phyloP scores from a whole-genome alignment of 1,284 basidiomycete species.

The Tausonia pullulans region DNA sequence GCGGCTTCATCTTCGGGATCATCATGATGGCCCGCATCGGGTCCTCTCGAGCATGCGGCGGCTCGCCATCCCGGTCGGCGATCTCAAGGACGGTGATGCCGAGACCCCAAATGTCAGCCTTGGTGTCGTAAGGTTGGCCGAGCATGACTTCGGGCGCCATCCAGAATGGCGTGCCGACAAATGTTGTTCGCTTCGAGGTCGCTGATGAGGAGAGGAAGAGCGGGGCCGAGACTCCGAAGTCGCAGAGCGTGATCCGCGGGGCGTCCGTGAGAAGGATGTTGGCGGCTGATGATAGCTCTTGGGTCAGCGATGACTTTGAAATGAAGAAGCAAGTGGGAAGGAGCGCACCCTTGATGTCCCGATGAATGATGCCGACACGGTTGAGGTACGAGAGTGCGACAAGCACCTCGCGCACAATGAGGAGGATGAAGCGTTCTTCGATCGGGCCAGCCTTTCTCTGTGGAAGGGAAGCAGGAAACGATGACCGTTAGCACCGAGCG shows the following conservation, averaged over 20 bases:
- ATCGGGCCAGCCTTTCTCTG: conserved; percentile 69
- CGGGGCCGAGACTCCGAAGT: conserved; percentile 86
- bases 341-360: conserved; percentile 70
- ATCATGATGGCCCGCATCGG: conserved; percentile 81
- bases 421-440: conserved; percentile 77
- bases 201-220: conserved; percentile 58
- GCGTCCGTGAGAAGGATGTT: conserved; percentile 78
- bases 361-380: conserved; percentile 86
- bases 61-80: conserved; percentile 45
- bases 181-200: conserved; percentile 81
- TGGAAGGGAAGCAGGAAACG: conserved; percentile 30
- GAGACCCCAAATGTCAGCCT: conserved; percentile 94
- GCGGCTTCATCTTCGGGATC: conserved; percentile 72
- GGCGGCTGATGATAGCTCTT: conserved; percentile 46
- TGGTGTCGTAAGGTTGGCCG: conserved; percentile 80
- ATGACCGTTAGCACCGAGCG: not conserved
- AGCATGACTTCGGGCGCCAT: conserved; percentile 97
- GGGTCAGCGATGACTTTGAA: not conserved
- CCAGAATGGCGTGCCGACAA: conserved; percentile 96
- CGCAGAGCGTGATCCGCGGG: conserved; percentile 79
- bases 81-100: conserved; percentile 93
- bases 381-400: conserved; percentile 78
- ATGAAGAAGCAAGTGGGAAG: not conserved
- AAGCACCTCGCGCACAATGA: conserved; percentile 84
- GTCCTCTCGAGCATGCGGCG: conserved; percentile 61